Base-by-base conservation (phyloP, 2,329 filamentous ascomycete species). In the Beauveria varroae region DNA sequence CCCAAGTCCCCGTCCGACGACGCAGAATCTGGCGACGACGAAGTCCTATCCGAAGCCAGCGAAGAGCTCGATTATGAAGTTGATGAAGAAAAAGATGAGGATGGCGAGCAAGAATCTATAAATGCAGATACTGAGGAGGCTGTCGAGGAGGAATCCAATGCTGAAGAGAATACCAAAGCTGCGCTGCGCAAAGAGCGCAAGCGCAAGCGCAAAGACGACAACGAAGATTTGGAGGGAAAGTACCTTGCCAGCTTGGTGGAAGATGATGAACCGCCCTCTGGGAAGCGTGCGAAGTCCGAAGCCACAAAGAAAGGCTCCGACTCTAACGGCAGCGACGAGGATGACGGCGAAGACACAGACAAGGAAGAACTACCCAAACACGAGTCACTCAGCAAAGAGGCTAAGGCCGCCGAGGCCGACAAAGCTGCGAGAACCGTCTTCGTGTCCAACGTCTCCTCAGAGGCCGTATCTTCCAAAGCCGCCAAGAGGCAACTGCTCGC, bases 341-440 rank as follows among this genome's bases (percentile, higher is more conserved):
- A 86, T 69, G 77, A 78, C 63, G 71, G 74, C 8, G 70, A 71
- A 12, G 72, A 71, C 3, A 71, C 75, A 4, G 75, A 77, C 16
- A 76, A 79, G 24, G 76, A 76, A 9, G 74, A 74, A 7, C 65
- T 74, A 9, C 78, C 80, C 4, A 74, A 83, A 46, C 86, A 88
- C 67, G 86, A 87, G 69, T 85, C 81, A 60, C 77, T 84, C 44
- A 73, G 72, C 65, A 79, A 76, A 59, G 74, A 76, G 72, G 81
- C 77, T 75, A 86, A 80, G 73, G 77, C 67, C 52, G 68, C 78
- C 24, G 90, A 96, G 65, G 68, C 96, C 2, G 90, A 96, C 62
- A 96, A 96, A 77, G 90, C 93, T 9, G 84, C 85, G 62, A 89
- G 95, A 61, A 99, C 95, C 7, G 86, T 98, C 47, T 99, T 98